Evolutionary conservation across 768 basidiomycete genomes (phyloP).

Genomic region (Kwoniella europaea): DNA sequence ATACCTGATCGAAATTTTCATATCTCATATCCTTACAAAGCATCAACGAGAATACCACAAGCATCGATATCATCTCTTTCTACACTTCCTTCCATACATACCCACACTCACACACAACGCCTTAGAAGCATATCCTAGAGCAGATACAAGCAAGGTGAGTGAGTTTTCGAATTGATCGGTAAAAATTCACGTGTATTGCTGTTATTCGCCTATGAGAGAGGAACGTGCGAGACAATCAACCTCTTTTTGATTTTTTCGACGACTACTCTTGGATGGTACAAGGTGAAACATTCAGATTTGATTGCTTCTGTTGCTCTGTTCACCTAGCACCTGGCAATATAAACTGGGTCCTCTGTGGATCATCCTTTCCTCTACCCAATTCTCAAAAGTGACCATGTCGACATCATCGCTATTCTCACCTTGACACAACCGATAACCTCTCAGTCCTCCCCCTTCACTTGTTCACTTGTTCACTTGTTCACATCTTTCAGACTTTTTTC

Average conservation of each 20-base stretch:
- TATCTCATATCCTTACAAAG: background rate
- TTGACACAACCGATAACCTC: slow-evolving; percentile 14
- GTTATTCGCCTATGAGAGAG: slow-evolving; percentile 1
- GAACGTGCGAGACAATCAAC: slow-evolving; percentile 10
- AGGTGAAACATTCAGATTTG: slow-evolving; percentile 4
- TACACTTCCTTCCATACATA: too few species aligned
- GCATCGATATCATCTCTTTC: too few species aligned
- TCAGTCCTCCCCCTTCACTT: slow-evolving; percentile 15
- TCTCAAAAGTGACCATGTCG: slow-evolving; percentile 1
- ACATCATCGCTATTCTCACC: background rate
- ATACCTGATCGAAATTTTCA: slow-evolving; percentile 2
- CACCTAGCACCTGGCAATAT: background rate
- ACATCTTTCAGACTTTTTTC: slow-evolving; percentile 8
- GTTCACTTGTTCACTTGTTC: background rate
- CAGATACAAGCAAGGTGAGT: background rate
- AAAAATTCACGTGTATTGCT: background rate
- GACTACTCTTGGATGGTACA: slow-evolving; percentile 3
- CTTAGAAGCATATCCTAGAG: background rate
- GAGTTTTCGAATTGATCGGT: background rate
- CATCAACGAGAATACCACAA: background rate
- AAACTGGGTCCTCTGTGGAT: background rate
- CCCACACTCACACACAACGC: background rate
- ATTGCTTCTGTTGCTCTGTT: background rate
- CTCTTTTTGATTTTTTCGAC: background rate
- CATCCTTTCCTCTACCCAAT: background rate